phyloP scores from a whole-genome alignment of 2,329 filamentous ascomycete genomes.

The Fusarium haematococcum region DNA sequence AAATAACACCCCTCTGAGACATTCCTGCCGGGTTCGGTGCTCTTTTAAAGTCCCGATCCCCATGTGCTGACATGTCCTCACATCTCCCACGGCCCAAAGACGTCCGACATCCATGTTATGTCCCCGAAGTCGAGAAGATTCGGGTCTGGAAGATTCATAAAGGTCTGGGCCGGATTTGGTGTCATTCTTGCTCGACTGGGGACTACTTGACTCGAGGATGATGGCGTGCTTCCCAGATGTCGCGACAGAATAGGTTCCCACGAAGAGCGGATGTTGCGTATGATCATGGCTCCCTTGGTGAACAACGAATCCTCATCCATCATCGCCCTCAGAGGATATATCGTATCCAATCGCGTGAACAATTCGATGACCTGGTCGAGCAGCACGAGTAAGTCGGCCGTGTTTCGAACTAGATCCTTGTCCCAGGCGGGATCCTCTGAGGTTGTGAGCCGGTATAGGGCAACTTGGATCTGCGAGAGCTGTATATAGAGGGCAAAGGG shows the following conservation, averaged over 20 bases:
- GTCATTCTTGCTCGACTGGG: constrained; percentile 22
- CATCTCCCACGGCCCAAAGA: constrained; percentile 54
- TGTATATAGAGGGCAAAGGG: constrained; percentile 51
- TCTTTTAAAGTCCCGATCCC: not conserved
- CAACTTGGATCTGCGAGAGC: constrained; percentile 51
- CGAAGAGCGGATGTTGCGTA: constrained; percentile 48
- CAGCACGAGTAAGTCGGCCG: constrained; percentile 51
- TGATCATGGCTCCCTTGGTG: constrained; percentile 50
- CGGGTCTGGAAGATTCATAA: constrained; percentile 38
- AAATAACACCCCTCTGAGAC: not conserved
- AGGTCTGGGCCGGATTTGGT: constrained; percentile 17
- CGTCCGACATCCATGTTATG: constrained; percentile 53
- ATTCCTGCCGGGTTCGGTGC: not conserved
- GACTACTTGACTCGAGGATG: constrained; percentile 44
- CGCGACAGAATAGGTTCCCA: constrained; percentile 53
- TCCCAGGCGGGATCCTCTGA: constrained; percentile 57
- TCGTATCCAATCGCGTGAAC: constrained; percentile 43
- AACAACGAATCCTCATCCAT: constrained; percentile 48
- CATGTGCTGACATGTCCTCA: constrained; percentile 21
- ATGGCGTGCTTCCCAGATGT: constrained; percentile 45
- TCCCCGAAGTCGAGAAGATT: constrained; percentile 49
- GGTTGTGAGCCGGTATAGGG: constrained; percentile 54
- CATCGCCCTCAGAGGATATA: constrained; percentile 46
- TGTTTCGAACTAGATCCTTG: constrained; percentile 50
- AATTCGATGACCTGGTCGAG: constrained; percentile 50